phyloP scores from a whole-genome alignment of 2,329 filamentous ascomycete genomes.

The Colletotrichum euphorbiae region DNA sequence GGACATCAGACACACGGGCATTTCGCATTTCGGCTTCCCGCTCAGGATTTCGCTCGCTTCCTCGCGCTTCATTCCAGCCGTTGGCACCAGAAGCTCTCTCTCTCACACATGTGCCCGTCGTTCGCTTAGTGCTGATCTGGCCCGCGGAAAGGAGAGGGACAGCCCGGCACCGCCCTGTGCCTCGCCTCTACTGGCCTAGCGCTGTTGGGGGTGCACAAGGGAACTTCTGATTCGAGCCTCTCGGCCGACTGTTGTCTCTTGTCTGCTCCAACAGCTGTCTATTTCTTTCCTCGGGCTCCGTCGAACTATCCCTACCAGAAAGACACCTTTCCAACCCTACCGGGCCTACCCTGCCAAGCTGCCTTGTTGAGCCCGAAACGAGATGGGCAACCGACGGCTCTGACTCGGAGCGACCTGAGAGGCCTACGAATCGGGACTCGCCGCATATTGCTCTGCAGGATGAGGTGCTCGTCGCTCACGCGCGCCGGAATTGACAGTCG shows the following conservation, averaged over 20 bases:
- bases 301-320: conserved; percentile 1
- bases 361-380: conserved; percentile 28
- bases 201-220: conserved; percentile 16
- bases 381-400: conserved; percentile 12
- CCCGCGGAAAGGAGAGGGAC: conserved; percentile 31
- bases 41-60: background rate
- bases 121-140: conserved; percentile 41
- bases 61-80: conserved; percentile 26
- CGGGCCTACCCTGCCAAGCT: conserved; percentile 31
- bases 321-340: conserved; percentile 11
- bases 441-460: conserved; percentile 16
- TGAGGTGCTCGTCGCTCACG: conserved; percentile 6
- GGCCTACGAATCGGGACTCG: conserved; percentile 11
- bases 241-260: conserved; percentile 20
- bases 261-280: background rate
- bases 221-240: conserved; percentile 29
- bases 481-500: background rate
- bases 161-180: conserved; percentile 35
- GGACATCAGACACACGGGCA: background rate
- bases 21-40: background rate
- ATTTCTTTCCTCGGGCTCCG: conserved; percentile 4
- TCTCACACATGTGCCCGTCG: conserved; percentile 28
- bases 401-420: conserved; percentile 28
- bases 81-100: background rate
- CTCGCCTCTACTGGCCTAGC: conserved; percentile 30